Conservation (phyloP, 2,329 filamentous ascomycete species). For the Endoconidiophora polonica region DNA sequence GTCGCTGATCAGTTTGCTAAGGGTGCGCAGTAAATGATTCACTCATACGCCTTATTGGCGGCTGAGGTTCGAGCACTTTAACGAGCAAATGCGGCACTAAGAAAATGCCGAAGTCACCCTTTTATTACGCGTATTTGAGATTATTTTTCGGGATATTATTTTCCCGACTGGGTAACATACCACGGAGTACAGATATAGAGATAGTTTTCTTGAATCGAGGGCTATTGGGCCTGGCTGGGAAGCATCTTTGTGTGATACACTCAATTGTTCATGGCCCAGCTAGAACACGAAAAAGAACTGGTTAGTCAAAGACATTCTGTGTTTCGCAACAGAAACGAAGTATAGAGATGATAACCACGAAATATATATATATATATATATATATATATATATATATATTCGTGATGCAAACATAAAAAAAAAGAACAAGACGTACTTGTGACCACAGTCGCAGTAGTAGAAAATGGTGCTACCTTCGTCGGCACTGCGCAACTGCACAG, state of each 20-base stretch:
- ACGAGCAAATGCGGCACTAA: no score
- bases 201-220: constrained; percentile 6
- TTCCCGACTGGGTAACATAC: constrained; percentile 13
- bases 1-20: no score
- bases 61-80: no score
- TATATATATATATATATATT: no score
- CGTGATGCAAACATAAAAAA: no score
- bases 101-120: no score
- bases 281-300: constrained; percentile 15
- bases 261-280: constrained; percentile 45
- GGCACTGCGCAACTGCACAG: constrained; percentile 73
- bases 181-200: constrained; percentile 11
- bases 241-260: not conserved
- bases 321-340: constrained; percentile 2
- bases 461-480: constrained; percentile 93
- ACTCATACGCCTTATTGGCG: no score
- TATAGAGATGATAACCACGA: not conserved
- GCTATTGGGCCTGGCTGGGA: not conserved
- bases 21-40: no score
- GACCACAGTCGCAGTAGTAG: constrained; percentile 72
- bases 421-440: constrained; percentile 43
- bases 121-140: constrained; percentile 9
- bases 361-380: no score
- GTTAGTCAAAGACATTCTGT: constrained; percentile 16
- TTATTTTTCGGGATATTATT: constrained; percentile 13